These are phyloP conservation scores for Glomus cerebriforme DNA, from an alignment of 192 early-diverging fungal species.

Conservation along the genomic window DNA sequence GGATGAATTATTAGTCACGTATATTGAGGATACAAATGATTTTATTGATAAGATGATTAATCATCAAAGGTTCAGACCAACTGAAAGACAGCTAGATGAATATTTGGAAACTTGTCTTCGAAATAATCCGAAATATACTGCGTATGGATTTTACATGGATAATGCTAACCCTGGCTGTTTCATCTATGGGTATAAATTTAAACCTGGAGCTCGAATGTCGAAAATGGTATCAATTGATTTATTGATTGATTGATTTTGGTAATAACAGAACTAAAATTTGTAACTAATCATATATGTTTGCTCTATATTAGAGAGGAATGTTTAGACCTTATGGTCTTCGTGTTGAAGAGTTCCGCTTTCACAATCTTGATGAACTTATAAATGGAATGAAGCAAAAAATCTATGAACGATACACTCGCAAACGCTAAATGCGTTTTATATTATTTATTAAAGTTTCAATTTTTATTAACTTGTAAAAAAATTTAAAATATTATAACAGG, in stretches of 20 bases:
- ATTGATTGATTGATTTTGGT: neutral
- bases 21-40: constrained; percentile 81
- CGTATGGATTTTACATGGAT: constrained; percentile 80
- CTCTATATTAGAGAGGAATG: neutral
- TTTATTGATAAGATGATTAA: constrained; percentile 70
- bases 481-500: too few species aligned
- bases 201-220: neutral
- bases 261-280: neutral
- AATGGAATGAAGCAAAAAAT: neutral
- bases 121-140: constrained; percentile 66
- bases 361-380: neutral
- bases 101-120: constrained; percentile 49
- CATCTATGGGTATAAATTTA: constrained; percentile 46
- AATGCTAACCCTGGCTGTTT: constrained; percentile 72
- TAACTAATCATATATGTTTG: neutral
- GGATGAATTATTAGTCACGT: constrained; percentile 87
- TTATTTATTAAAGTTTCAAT: neutral
- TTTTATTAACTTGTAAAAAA: too few species aligned
- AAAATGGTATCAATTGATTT: neutral
- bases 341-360: neutral
- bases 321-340: neutral
- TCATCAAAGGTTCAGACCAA: constrained; percentile 79
- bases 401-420: neutral
- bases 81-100: constrained; percentile 46
- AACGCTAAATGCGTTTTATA: neutral